Evolutionary conservation across 2,329 filamentous ascomycete genomes (phyloP), one percentile per base, ranked within the genome.

Genomic region (Pseudonectria buxi): DNA sequence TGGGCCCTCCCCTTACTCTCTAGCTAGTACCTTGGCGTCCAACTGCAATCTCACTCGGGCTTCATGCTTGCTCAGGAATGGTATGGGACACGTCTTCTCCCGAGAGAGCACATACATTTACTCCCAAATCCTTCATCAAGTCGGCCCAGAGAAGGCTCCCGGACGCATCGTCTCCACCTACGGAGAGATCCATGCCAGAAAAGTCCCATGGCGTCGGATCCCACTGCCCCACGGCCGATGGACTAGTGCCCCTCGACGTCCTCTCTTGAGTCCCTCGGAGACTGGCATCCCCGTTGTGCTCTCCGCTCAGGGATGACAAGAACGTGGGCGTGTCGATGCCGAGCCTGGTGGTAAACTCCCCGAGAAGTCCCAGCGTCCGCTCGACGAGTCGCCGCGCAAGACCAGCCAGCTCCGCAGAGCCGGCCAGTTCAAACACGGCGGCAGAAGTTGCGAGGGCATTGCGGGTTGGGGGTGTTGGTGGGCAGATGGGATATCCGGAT

Each of bases 401-500:
- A 1, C 43, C 36, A 1, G 25, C 35, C 24, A 43, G 32, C 15
- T 32, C 30, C 2, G 31, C 18, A 1, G 41, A 35, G 2, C 36
- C 35, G 4, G 18, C 22, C 16, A 36, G 34, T 9, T 46, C 39
- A 12, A 51, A 49, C 7, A 53, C 46, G 4, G 14, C 14, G 2
- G 40, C 42, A 10, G 47, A 46, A 11, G 28, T 29, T 4, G 30
- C 30, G 4, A 53, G 25, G 2, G 33, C 24, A 14, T 48, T 46
- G 3, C 49, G 45, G 15, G 45, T 27, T 2, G 44, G 35, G 4
- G 47, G 45, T 3, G 50, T 49, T 7, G 49, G 12, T 4, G 50
- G 49, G 2, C 49, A 52, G 6, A 52, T 51, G n/a, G 49, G 49
- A 28, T 52, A 52, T 7, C 49, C 49, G 18, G 41, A 49, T 5